phyloP scores from a whole-genome alignment of 140 eudicot genomes.

The Cichorium intybus region DNA sequence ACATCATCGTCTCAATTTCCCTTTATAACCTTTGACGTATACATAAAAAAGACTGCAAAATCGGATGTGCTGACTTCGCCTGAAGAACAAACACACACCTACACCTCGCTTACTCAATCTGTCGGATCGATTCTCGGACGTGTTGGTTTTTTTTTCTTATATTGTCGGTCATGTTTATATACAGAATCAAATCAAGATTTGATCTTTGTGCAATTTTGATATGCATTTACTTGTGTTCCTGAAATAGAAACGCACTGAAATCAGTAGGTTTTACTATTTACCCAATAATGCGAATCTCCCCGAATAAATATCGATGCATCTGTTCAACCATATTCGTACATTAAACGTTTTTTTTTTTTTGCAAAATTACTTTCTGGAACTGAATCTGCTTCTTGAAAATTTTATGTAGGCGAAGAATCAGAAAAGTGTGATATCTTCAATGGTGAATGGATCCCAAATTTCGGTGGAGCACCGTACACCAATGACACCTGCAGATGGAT shows the following conservation, averaged over 20 bases:
- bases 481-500: constrained; percentile 69
- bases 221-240: constrained; percentile 9
- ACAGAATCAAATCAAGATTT: constrained; percentile 4
- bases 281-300: neutral
- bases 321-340: too few species aligned
- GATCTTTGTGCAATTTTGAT: neutral
- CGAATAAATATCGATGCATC: neutral
- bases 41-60: too few species aligned
- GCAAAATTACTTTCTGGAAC: too few species aligned
- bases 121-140: constrained; percentile 32
- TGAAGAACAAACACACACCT: too few species aligned
- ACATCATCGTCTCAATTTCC: too few species aligned
- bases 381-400: neutral
- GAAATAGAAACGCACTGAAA: neutral
- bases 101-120: too few species aligned
- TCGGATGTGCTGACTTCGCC: too few species aligned
- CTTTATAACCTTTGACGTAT: too few species aligned
- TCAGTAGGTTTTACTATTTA: neutral
- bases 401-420: constrained; percentile 34
- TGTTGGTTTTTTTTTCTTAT: constrained; percentile 1
- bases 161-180: neutral
- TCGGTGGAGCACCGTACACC: constrained; percentile 61
- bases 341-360: too few species aligned
- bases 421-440: constrained; percentile 56
- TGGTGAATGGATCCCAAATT: constrained; percentile 77